phyloP scores from a whole-genome alignment of 2,329 filamentous ascomycete genomes.

The Teratosphaeria nubilosa region DNA sequence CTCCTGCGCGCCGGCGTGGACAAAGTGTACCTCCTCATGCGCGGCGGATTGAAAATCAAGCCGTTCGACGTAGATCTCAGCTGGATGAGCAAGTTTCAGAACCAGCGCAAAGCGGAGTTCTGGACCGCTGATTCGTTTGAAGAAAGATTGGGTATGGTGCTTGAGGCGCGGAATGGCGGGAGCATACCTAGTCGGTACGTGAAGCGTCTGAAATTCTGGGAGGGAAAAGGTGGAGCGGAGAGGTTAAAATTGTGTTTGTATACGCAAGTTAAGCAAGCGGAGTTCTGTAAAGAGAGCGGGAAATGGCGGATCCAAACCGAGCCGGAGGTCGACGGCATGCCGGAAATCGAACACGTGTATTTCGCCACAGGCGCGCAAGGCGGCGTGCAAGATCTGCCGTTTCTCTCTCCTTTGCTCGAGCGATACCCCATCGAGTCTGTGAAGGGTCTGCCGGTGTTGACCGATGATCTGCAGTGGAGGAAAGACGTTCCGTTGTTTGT shows the following conservation, averaged over 20 bases:
- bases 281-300: conserved; percentile 39
- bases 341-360: conserved; percentile 56
- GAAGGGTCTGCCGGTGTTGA: conserved; percentile 62
- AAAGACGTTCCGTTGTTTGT: conserved; percentile 64
- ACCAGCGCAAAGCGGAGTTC: conserved; percentile 65
- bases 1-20: conserved; percentile 54
- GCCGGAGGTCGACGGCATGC: conserved; percentile 42
- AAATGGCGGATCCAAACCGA: conserved; percentile 45
- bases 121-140: conserved; percentile 53
- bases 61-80: conserved; percentile 66
- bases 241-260: conserved; percentile 47
- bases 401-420: conserved; percentile 48
- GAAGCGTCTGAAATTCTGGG: conserved; percentile 51
- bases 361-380: conserved; percentile 64
- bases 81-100: conserved; percentile 77
- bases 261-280: conserved; percentile 45
- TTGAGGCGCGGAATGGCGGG: conserved; percentile 60
- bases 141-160: conserved; percentile 57
- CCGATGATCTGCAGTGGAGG: conserved; percentile 66
- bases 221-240: conserved; percentile 37
- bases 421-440: conserved; percentile 52
- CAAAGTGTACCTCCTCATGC: conserved; percentile 62
- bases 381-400: conserved; percentile 51
- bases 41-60: conserved; percentile 48
- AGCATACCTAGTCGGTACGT: conserved; percentile 61